Evolutionary conservation across 2,329 filamentous ascomycete genomes (phyloP).

Genomic region (Fusarium chaquense): DNA sequence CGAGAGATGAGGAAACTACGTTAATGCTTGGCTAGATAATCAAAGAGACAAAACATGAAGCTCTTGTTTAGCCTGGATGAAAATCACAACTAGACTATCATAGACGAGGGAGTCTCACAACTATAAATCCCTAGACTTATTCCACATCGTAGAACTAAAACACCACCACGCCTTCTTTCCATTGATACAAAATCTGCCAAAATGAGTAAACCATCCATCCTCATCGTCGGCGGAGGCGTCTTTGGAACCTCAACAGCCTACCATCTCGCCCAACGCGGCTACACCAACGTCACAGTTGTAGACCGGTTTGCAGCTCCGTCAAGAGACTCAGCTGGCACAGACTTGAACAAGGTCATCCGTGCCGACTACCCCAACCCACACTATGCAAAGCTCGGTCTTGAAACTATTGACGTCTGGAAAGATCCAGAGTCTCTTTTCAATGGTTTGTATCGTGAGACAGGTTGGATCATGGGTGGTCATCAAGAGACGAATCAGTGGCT

Average conservation of each 20-base stretch:
- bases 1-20: background rate
- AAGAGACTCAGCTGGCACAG: constrained; percentile 65
- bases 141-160: background rate
- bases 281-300: constrained; percentile 61
- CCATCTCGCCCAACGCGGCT: constrained; percentile 58
- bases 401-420: constrained; percentile 49
- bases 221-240: constrained; percentile 60
- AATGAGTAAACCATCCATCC: constrained; percentile 50
- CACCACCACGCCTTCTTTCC: background rate
- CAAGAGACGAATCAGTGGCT: constrained; percentile 48
- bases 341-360: constrained; percentile 72
- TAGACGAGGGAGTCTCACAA: background rate
- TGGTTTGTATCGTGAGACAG: constrained; percentile 49
- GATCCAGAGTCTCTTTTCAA: constrained; percentile 46
- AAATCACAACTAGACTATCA: background rate
- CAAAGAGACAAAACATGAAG: background rate
- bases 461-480: constrained; percentile 50
- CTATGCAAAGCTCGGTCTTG: constrained; percentile 62
- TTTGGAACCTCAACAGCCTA: constrained; percentile 65
- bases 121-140: background rate
- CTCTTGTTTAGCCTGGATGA: background rate
- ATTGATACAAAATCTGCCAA: background rate
- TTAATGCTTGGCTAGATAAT: background rate
- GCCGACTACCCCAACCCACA: constrained; percentile 69
- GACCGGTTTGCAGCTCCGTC: constrained; percentile 59